Evolutionary conservation across 176 grass and related monocot genomes (phyloP).

Genomic region (Dendrocalamus sinicus): DNA sequence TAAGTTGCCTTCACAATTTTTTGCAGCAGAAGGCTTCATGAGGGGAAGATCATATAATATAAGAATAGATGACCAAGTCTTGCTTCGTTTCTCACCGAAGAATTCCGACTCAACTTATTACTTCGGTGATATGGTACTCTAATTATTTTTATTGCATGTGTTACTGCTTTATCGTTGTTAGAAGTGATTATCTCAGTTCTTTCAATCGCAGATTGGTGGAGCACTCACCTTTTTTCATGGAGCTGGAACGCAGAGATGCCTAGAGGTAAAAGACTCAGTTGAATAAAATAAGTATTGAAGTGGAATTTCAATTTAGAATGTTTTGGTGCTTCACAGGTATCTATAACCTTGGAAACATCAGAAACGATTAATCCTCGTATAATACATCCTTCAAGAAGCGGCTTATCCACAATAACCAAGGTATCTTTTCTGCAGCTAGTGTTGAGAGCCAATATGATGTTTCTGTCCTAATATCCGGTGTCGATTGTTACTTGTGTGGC

Average conservation of each 20-base stretch:
- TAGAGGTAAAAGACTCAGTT: conserved; percentile 67
- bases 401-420: conserved; percentile 91
- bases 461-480: not conserved
- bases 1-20: conserved; percentile 39
- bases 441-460: conserved; percentile 33
- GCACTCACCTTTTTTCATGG: conserved; percentile 88
- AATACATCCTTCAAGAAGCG: conserved; percentile 93
- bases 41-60: conserved; percentile 96
- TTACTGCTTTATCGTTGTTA: conserved; percentile 16
- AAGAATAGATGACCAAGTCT: conserved; percentile 82
- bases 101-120: conserved; percentile 97
- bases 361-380: conserved; percentile 81
- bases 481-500: not conserved
- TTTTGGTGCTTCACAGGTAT: conserved; percentile 59
- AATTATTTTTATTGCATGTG: conserved; percentile 29
- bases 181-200: conserved; percentile 37
- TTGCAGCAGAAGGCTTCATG: conserved; percentile 89
- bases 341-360: conserved; percentile 87
- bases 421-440: conserved; percentile 51
- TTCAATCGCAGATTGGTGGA: conserved; percentile 77
- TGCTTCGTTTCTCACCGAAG: conserved; percentile 94
- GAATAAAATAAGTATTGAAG: conserved; percentile 17
- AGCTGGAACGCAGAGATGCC: conserved; percentile 69
- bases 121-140: conserved; percentile 92
- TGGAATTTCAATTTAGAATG: conserved; percentile 37